Base-by-base conservation (phyloP, 2,329 filamentous ascomycete genomes). In the Hyphodiscus sp. region DNA sequence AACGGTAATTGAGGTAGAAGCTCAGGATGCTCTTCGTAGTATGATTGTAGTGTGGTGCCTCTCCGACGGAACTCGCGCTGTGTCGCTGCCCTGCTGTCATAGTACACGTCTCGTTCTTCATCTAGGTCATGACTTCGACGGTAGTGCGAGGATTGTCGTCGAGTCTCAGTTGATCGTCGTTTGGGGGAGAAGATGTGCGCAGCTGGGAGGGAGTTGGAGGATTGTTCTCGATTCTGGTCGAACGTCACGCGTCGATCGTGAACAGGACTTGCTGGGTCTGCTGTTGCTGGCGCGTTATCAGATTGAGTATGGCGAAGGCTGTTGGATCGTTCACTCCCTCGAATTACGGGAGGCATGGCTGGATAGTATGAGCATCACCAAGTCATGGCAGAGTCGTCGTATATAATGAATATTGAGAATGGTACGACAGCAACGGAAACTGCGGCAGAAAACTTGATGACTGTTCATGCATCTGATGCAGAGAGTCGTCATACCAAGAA, bases 1-100 rank as follows among this genome's bases (percentile, higher is more conserved):
- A 62, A 62, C 44, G 60, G 60, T 1, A 62, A 38, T 42, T 62
- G 60, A 8, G 60, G 60, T 6, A 62, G 53, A 8, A 62, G 57
- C 26, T 62, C 58, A 11, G 60, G 60, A 47, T 62, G 58, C 38
- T 59, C 54, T 46, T 38, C 20, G 42, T 62, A 62, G 46, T 62
- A 62, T n/a, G 55, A 52, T 47, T 62, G 58, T 13, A 62, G 53
- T 1, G 55, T 62, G 50, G 49, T 60, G 16, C 50, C 60, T n/a
- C 60, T 55, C 47, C 60, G 43, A 20, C 52, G 54, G 45, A 47
- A 62, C 33, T 62, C 60, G n/a, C n/a, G 48, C 30, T 60, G 58
- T 8, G 55, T 60, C 7, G 60, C 60, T 26, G 60, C 60, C 19
- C 60, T 55, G 45, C 52, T 56, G 30, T 62, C 60, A 41, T 62